A percentile compares a stretch with the other conserved stretches of the same genome.
These are phyloP conservation scores for Symbiodinium natans DNA, from an alignment of 73 alveolate species.

Conservation along the genomic window DNA sequence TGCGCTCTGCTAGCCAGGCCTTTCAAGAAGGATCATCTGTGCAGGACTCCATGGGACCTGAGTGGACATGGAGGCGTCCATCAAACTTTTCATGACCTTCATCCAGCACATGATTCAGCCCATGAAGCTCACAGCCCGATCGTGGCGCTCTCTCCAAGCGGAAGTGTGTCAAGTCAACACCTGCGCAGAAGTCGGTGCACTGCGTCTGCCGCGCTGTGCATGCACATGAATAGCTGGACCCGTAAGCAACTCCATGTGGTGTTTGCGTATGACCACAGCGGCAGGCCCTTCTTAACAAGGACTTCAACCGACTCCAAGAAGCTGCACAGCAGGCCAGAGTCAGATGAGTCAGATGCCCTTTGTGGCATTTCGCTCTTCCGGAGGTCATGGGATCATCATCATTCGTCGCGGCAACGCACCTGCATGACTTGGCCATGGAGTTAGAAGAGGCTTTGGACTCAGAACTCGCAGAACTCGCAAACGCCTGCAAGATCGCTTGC, in stretches of 20 bases:
- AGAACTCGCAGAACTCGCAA: not conserved
- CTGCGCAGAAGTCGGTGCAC: too few species aligned
- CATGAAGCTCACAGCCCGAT: too few species aligned
- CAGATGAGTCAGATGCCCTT: not conserved
- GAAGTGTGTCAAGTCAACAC: too few species aligned
- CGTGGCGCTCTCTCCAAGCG: too few species aligned
- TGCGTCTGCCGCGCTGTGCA: not conserved
- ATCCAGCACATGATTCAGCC: too few species aligned
- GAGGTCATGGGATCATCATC: constrained; percentile 88
- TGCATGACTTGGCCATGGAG: constrained; percentile 45
- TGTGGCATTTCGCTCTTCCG: not conserved
- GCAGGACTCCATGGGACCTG: too few species aligned
- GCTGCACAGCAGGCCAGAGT: constrained; percentile 76
- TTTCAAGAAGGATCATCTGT: too few species aligned
- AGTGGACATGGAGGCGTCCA: too few species aligned
- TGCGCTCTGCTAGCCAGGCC: too few species aligned
- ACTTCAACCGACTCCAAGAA: constrained; percentile 62
- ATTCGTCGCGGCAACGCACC: constrained; percentile 57
- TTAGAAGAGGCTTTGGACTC: constrained; percentile 20
- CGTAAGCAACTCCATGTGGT: not conserved
- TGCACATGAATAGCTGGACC: not conserved
- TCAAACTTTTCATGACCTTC: too few species aligned
- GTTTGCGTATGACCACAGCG: not conserved
- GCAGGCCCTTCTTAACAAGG: constrained; percentile 38
- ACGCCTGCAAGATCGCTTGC: not conserved